Evolutionary conservation across 306 rosid genomes (phyloP).

Genomic region (Inga oerstediana): DNA sequence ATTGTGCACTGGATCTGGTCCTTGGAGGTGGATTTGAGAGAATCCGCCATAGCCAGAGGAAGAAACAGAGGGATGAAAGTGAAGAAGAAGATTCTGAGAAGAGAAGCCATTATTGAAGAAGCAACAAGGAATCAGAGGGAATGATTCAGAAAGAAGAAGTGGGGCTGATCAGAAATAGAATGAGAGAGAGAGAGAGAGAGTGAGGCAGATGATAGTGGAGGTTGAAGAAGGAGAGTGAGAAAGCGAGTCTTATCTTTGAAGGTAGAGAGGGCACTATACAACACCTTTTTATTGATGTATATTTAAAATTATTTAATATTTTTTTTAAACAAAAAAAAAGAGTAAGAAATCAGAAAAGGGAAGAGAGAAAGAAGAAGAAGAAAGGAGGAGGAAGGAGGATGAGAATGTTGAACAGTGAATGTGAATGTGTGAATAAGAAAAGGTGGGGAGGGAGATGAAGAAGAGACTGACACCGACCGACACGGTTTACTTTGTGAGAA

Average conservation of each 20-base stretch:
- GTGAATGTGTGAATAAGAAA: background rate
- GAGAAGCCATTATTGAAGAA: slow-evolving; percentile 28
- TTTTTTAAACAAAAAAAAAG: background rate
- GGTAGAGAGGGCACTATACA: background rate
- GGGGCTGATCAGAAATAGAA: background rate
- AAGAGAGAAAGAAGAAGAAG: background rate
- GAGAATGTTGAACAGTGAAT: background rate
- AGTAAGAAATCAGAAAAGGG: background rate
- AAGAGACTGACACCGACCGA: slow-evolving; percentile 40
- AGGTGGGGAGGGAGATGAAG: background rate
- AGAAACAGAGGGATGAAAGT: slow-evolving; percentile 17
- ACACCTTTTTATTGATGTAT: background rate
- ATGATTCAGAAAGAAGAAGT: background rate
- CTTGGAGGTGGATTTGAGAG: slow-evolving; percentile 38
- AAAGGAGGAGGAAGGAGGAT: background rate
- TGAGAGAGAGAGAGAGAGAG: background rate
- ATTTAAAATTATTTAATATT: background rate
- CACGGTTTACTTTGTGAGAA: slow-evolving; percentile 48
- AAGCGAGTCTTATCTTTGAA: background rate
- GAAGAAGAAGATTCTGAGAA: background rate
- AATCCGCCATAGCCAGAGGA: slow-evolving; percentile 27
- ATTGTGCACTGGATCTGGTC: slow-evolving; percentile 91
- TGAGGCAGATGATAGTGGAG: background rate
- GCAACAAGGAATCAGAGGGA: background rate
- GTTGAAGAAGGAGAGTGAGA: background rate